Percentiles rank a stretch among this genome's conserved stretches.
Conservation (phyloP, 2,329 filamentous ascomycete species). For the Aaosphaeria pasadenensis region DNA sequence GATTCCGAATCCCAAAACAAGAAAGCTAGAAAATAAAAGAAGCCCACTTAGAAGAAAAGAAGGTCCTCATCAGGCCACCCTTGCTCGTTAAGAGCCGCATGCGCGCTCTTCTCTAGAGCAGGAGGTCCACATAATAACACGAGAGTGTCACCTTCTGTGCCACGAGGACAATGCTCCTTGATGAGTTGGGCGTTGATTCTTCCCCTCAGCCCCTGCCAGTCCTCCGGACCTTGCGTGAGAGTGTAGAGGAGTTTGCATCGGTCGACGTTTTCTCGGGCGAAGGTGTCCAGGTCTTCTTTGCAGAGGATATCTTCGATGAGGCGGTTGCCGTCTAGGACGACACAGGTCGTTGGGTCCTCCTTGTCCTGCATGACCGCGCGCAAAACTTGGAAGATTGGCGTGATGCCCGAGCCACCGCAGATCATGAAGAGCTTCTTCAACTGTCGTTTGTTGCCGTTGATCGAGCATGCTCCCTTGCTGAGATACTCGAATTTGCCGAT, state of each 20-base stretch:
- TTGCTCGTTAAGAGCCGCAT: slow-evolving; percentile 54
- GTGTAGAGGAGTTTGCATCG: slow-evolving; percentile 67
- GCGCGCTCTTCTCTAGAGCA: slow-evolving; percentile 67
- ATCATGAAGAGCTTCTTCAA: slow-evolving; percentile 79
- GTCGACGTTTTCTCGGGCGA: slow-evolving; percentile 53
- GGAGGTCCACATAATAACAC: slow-evolving; percentile 78
- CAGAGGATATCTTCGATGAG: slow-evolving; percentile 80
- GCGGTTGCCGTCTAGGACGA: slow-evolving; percentile 77
- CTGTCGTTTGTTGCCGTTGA: slow-evolving; percentile 56
- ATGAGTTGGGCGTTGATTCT: slow-evolving; percentile 64
- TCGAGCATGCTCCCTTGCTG: slow-evolving; percentile 60
- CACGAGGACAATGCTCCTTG: slow-evolving; percentile 51
- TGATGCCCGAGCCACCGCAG: slow-evolving; percentile 84
- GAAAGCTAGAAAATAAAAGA: not conserved
- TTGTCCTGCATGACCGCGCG: slow-evolving; percentile 67
- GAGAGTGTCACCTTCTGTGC: slow-evolving; percentile 53
- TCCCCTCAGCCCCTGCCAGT: slow-evolving; percentile 68
- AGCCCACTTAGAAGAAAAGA: slow-evolving; percentile 63
- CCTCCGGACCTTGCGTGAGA: slow-evolving; percentile 60
- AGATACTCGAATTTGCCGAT: slow-evolving; percentile 82
- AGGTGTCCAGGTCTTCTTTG: slow-evolving; percentile 65
- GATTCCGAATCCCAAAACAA: no score
- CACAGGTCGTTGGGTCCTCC: slow-evolving; percentile 63
- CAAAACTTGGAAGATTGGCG: slow-evolving; percentile 84
- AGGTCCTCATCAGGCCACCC: slow-evolving; percentile 73